Percentiles rank a stretch among this genome's conserved stretches.
Conservation (phyloP, 495 filamentous ascomycete species). For the Chaetomium fimeti region DNA sequence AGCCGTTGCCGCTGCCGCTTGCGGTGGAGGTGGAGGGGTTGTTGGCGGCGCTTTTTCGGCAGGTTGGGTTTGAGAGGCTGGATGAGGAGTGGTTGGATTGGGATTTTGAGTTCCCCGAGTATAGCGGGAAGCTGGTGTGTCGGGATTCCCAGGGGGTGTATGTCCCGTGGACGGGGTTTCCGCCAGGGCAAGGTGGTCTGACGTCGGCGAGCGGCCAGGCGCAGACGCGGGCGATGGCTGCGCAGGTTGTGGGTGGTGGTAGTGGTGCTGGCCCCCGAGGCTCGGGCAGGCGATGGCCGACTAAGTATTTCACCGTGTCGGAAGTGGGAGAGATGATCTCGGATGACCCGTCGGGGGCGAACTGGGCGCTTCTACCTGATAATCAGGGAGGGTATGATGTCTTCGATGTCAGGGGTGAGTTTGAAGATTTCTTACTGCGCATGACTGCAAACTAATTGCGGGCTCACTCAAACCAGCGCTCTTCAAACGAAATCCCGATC, state of each 20-base stretch:
- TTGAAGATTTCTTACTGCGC: too few relatives aligned
- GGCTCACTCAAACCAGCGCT: neutral
- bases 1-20: neutral
- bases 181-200: neutral
- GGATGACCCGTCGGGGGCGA: neutral
- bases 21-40: neutral
- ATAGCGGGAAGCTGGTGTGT: neutral
- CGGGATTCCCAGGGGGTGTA: neutral
- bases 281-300: neutral
- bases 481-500: neutral
- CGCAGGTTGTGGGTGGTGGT: neutral
- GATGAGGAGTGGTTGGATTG: slow-evolving; percentile 13
- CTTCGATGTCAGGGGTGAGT: slow-evolving; percentile 12
- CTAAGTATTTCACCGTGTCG: slow-evolving; percentile 8
- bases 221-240: neutral
- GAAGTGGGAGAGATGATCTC: slow-evolving; percentile 14
- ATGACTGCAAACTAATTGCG: neutral
- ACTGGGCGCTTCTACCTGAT: slow-evolving; percentile 13
- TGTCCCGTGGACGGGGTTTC: neutral
- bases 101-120: neutral
- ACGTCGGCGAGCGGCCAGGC: neutral
- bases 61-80: neutral
- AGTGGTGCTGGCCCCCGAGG: neutral
- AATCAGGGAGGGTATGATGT: slow-evolving; percentile 8
- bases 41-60: neutral